Evolutionary conservation across 1,139 yeast genomes (phyloP).

Genomic region (Protomyces arabidopsidicola): DNA sequence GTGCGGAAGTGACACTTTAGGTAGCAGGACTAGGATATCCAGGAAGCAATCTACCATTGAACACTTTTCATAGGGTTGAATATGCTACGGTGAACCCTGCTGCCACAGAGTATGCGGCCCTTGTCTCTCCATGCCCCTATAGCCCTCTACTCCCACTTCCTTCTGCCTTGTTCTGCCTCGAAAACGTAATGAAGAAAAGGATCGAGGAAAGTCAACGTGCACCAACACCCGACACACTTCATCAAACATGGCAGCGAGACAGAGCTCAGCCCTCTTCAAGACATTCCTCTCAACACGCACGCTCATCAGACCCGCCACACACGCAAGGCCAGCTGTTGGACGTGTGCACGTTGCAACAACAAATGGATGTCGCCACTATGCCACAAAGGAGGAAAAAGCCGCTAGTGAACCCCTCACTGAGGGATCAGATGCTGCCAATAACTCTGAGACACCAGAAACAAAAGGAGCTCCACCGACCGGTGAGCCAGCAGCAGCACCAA

Average conservation of each 20-base stretch:
- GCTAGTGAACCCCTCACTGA: conserved; percentile 20
- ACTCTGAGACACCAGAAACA: conserved; percentile 19
- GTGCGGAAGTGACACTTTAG: conserved; percentile 9
- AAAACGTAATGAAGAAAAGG: too few relatives aligned
- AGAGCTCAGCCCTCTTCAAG: not conserved
- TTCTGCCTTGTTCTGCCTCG: too few relatives aligned
- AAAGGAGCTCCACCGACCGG: not conserved
- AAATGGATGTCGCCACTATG: not conserved
- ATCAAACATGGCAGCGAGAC: not conserved
- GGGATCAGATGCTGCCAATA: conserved; percentile 15
- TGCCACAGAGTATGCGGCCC: too few relatives aligned
- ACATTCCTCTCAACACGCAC: not conserved
- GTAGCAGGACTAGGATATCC: not conserved
- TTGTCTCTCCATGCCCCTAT: not conserved
- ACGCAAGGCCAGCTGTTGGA: not conserved
- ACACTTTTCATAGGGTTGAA: too few relatives aligned
- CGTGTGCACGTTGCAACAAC: not conserved
- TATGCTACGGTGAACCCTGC: too few relatives aligned
- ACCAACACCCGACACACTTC: too few relatives aligned
- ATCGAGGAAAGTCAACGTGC: too few relatives aligned
- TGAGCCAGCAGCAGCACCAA: not conserved
- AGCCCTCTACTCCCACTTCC: not conserved
- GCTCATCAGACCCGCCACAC: not conserved
- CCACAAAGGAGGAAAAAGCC: conserved; percentile 4
- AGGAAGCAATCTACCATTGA: too few relatives aligned